Base-by-base conservation (phyloP, 345 rosid species). In the Lepidium didymum region DNA sequence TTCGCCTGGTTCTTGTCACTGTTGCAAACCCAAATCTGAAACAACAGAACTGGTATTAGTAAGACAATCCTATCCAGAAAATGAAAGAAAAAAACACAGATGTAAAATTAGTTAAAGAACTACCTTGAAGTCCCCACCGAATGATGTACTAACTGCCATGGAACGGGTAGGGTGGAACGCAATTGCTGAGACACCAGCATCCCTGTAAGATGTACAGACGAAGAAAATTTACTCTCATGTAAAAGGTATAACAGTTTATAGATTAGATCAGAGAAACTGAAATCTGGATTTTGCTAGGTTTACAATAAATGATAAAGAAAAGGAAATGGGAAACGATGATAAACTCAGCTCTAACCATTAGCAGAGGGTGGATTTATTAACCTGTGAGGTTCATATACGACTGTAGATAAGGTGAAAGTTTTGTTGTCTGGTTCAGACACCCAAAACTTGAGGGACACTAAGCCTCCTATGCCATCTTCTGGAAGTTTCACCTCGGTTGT, bases 331-430 rank as follows among this genome's bases (percentile, higher is more conserved):
- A 27, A 41, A 41, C 60, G 36, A 31, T 18, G 16, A 41, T 4
- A 31, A 41, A 14, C 23, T 11, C 15, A 71, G 35, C 10, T 46
- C 37, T 27, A n/a, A 19, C 15, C 59, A 72, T 38, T 29, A 55
- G 25, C 36, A 55, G 59, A 53, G 40, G 63, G 36, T 23, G 6
- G 47, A 63, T 41, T n/a, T 60, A 38, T 14, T 45, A 49, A 91
- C 97, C 91, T 85, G 83, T 94, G 99, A 62, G 99, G 99, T 75
- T 94, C 99, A 52, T 94, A 90, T 42, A 94, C 84, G 49, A 91
- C 75, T 23, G 99, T 94, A 36, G 92, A 82, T 76, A 94, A 74
- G 69, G 76, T 86, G 79, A 91, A 87, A 15, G 77, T 73, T 70
- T 82, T 90, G 56, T 80, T 80, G 69, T 78, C 82, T 51, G 87